Conservation (phyloP, 352 stramenopile genomes). For the Phytophthora rubi region DNA sequence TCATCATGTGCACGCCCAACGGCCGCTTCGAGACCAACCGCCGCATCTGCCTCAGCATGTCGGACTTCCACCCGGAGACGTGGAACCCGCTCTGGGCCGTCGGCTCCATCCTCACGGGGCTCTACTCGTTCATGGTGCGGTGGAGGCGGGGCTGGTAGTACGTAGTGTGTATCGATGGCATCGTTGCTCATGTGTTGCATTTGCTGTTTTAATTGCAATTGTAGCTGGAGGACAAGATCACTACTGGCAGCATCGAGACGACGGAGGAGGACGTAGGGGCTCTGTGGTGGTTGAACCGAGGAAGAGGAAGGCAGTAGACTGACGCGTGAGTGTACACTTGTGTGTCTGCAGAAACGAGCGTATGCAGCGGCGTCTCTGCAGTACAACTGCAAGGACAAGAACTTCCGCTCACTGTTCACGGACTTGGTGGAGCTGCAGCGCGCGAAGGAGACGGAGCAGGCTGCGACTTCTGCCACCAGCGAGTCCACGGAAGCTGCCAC, state of each 20-base stretch:
- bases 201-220: background rate
- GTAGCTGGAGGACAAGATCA: conserved; percentile 78
- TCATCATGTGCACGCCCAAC: conserved; percentile 95
- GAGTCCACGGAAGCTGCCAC: conserved; percentile 4
- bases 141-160: background rate
- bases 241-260: conserved; percentile 86
- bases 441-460: conserved; percentile 11
- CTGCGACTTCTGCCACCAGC: background rate
- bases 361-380: conserved; percentile 74
- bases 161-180: background rate
- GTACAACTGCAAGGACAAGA: conserved; percentile 84
- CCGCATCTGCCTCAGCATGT: conserved; percentile 95
- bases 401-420: conserved; percentile 86
- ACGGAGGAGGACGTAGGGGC: conserved; percentile 57
- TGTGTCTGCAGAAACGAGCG: conserved; percentile 58
- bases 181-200: background rate
- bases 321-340: background rate
- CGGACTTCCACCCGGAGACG: conserved; percentile 94
- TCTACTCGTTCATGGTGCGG: conserved; percentile 95
- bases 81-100: conserved; percentile 98
- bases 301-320: background rate
- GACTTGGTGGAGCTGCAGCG: conserved; percentile 75
- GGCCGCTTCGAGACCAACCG: conserved; percentile 94
- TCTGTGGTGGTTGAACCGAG: background rate
- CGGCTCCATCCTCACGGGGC: conserved; percentile 93